Evolutionary conservation across 2,329 filamentous ascomycete genomes (phyloP).

Genomic region (Aschersonia sp.): DNA sequence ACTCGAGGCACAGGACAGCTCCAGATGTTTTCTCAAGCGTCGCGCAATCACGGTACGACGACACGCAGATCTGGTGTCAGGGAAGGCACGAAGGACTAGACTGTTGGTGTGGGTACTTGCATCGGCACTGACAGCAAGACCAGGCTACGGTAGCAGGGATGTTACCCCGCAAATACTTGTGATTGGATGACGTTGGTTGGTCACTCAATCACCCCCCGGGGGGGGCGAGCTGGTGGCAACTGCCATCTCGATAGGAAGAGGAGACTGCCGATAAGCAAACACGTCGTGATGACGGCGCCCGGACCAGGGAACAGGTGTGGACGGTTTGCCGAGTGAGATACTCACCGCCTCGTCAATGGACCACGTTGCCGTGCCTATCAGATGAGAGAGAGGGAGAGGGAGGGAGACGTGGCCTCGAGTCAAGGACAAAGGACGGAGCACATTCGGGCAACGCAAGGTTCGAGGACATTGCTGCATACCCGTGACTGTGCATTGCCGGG

Average conservation of each 20-base stretch:
- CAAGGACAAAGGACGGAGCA: no score
- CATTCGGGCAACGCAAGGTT: no score
- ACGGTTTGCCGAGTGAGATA: not conserved
- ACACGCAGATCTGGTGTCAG: not conserved
- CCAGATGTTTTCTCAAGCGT: no score
- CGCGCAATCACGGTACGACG: not conserved
- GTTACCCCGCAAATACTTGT: constrained; percentile 6
- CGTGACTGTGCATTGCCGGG: not conserved
- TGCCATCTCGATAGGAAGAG: not conserved
- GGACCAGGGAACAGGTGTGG: not conserved
- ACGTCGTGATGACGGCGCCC: not conserved
- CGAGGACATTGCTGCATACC: not conserved
- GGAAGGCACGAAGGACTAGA: not conserved
- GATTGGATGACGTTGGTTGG: constrained; percentile 1
- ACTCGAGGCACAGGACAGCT: no score
- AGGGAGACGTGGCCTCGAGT: no score
- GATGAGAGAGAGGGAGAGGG: no score
- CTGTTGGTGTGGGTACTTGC: not conserved
- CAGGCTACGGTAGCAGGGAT: constrained; percentile 3
- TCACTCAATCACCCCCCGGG: not conserved
- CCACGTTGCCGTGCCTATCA: no score
- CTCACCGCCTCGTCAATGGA: no score
- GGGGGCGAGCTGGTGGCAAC: not conserved
- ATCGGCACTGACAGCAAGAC: not conserved
- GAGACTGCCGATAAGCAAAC: not conserved